These are phyloP conservation scores for Populus hybrid DNA, from an alignment of 441 rosid species.

Conservation along the genomic window DNA sequence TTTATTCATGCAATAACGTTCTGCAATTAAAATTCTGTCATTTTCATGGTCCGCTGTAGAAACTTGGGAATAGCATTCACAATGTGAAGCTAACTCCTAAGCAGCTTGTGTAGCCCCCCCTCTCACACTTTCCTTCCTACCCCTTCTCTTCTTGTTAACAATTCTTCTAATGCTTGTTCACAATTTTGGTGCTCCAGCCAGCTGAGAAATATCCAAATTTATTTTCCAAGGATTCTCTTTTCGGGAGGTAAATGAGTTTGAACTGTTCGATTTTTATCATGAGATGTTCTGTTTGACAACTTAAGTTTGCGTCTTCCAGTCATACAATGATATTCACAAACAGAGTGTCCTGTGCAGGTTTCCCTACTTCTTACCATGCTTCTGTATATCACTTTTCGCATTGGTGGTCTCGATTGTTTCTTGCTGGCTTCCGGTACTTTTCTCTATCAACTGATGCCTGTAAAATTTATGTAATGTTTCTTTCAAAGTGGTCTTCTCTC, in stretches of 20 bases:
- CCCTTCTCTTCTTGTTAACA: neutral
- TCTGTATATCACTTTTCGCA: constrained; percentile 59
- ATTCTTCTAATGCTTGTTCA: constrained; percentile 9
- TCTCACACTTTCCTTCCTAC: neutral
- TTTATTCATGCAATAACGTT: neutral
- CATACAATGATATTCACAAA: neutral
- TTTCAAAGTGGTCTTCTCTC: neutral
- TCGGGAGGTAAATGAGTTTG: constrained; percentile 55
- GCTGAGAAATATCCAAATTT: constrained; percentile 73
- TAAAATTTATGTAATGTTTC: neutral
- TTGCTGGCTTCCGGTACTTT: constrained; percentile 71
- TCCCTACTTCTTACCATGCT: constrained; percentile 81
- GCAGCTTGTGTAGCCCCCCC: neutral
- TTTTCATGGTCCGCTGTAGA: neutral
- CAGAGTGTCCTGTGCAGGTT: constrained; percentile 50
- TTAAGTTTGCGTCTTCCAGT: neutral
- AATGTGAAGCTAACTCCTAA: neutral
- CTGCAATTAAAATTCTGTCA: neutral
- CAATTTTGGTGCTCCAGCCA: constrained; percentile 42
- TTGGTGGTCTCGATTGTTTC: constrained; percentile 45
- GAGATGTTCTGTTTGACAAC: neutral
- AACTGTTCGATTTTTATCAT: neutral
- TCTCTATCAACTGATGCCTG: neutral
- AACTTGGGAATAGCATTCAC: neutral
- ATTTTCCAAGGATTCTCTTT: constrained; percentile 65